Conservation (phyloP, 2,329 filamentous ascomycete genomes). For the Fusarium foetens region DNA sequence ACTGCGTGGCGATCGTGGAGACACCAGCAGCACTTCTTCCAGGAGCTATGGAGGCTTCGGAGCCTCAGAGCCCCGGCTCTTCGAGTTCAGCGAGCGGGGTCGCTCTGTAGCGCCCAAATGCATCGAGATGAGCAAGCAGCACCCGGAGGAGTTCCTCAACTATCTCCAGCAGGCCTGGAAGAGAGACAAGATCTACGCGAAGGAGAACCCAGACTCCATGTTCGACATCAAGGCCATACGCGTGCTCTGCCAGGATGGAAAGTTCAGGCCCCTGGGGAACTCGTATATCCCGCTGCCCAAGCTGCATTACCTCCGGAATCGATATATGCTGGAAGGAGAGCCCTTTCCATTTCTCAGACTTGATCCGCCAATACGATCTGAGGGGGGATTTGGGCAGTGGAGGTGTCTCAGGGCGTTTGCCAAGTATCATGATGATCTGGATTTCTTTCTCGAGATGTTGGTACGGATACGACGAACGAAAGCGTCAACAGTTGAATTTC, state of each 20-base stretch:
- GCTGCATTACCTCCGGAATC: constrained; percentile 40
- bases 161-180: constrained; percentile 39
- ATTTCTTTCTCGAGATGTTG: constrained; percentile 42
- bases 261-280: constrained; percentile 30
- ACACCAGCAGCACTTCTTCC: constrained; percentile 38
- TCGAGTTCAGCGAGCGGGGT: constrained; percentile 37
- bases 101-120: constrained; percentile 36
- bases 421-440: constrained; percentile 30
- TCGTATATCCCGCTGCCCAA: constrained; percentile 40
- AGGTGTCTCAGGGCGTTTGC: constrained; percentile 35
- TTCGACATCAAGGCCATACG: constrained; percentile 34
- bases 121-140: constrained; percentile 36
- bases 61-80: constrained; percentile 37
- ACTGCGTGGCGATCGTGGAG: constrained; percentile 41
- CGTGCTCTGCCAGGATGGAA: constrained; percentile 34
- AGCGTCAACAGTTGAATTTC: constrained; percentile 32
- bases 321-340: constrained; percentile 40
- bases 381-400: constrained; percentile 35
- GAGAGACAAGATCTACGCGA: constrained; percentile 37
- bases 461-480: constrained; percentile 28
- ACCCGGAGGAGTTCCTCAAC: constrained; percentile 36
- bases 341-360: constrained; percentile 39
- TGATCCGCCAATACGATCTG: constrained; percentile 25
- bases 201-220: constrained; percentile 36
- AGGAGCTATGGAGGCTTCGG: constrained; percentile 39